phyloP scores from a whole-genome alignment of 1,139 yeast species.

The Martiniozyma asiatica region DNA sequence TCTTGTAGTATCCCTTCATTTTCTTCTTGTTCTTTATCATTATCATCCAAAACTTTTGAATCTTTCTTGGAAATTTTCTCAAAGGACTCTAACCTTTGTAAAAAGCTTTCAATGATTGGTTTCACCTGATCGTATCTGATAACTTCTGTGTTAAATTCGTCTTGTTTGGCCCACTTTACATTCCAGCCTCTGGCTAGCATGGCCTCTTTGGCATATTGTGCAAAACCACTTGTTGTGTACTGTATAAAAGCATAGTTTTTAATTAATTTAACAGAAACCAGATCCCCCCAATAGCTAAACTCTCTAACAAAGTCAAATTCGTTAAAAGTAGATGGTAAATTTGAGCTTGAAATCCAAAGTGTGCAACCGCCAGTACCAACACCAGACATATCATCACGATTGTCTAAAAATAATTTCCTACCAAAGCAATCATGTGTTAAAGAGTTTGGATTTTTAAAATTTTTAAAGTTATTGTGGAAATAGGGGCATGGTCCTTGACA shows the following conservation, averaged over 20 bases:
- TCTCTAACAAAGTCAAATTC: conserved; percentile 35
- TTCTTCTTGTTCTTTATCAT: too few relatives aligned
- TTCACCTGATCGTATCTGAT: too few relatives aligned
- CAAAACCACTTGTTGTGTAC: conserved; percentile 53
- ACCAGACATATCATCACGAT: conserved; percentile 91
- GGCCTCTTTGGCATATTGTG: conserved; percentile 92
- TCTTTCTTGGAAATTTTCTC: too few relatives aligned
- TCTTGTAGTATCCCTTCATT: too few relatives aligned
- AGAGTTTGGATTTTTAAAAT: too few relatives aligned
- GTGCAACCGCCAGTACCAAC: conserved; percentile 78
- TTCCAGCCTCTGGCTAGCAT: conserved; percentile 48
- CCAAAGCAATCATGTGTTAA: conserved; percentile 99
- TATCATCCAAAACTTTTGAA: too few relatives aligned
- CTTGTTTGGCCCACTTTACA: conserved; percentile 78
- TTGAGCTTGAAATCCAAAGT: conserved; percentile 31
- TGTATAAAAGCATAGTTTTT: conserved; percentile 76
- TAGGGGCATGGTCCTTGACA: too few relatives aligned
- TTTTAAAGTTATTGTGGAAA: too few relatives aligned
- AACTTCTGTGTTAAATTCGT: too few relatives aligned
- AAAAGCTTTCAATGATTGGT: too few relatives aligned
- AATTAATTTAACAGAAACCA: conserved; percentile 57
- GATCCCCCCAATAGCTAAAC: conserved; percentile 67
- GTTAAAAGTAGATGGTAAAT: too few relatives aligned
- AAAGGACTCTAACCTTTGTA: too few relatives aligned
- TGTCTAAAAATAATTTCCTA: conserved; percentile 70